Evolutionary conservation across 257 asterid species (phyloP).

Genomic region (Solanum pinnatisectum): DNA sequence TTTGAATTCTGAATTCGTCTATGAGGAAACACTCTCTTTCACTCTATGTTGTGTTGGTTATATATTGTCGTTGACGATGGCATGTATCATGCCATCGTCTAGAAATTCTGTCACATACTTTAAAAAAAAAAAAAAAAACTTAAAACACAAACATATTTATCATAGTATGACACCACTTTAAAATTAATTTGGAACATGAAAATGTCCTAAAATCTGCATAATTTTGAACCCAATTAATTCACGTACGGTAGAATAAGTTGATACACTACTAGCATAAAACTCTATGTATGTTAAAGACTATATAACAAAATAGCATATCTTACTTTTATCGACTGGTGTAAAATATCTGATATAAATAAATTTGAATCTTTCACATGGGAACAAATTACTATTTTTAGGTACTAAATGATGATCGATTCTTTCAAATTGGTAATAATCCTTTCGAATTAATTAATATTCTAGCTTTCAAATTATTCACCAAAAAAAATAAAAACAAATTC

Average conservation of each 20-base stretch:
- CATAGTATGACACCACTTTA: not conserved
- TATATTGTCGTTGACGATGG: not conserved
- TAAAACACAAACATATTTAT: not conserved
- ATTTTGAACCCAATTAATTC: not conserved
- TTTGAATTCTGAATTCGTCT: fast-evolving
- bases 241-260: not conserved
- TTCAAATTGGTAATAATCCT: not conserved
- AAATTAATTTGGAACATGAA: not conserved
- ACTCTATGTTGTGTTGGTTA: not conserved
- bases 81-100: not conserved
- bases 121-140: not conserved
- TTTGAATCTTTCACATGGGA: not conserved
- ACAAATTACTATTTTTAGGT: not conserved
- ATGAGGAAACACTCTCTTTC: not conserved
- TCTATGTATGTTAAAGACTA: not conserved
- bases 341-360: too few species aligned
- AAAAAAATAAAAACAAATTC: not conserved
- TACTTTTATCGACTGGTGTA: fast-evolving
- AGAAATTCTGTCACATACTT: not conserved
- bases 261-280: not conserved
- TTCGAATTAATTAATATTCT: not conserved
- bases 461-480: not conserved
- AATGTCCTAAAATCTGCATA: not conserved
- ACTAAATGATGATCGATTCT: not conserved
- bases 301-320: fast-evolving